These are phyloP conservation scores for Physocladia obscura DNA, from an alignment of 192 early-diverging fungal species.

Conservation along the genomic window DNA sequence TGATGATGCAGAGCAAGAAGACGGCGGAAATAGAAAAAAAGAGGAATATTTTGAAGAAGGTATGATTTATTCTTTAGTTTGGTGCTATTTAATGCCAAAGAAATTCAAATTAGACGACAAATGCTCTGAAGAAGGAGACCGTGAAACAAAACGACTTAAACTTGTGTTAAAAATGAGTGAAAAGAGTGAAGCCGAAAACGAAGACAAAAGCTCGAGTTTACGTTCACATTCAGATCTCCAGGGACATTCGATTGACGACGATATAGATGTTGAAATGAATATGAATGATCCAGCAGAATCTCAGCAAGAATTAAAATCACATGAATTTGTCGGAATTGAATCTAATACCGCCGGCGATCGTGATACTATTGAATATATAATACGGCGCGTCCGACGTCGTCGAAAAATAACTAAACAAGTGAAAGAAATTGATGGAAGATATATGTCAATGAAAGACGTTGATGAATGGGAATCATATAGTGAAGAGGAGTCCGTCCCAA, in stretches of 20 bases:
- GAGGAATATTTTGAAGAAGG: too few relatives aligned
- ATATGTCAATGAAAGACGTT: slow-evolving; percentile 1
- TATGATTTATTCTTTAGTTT: background rate
- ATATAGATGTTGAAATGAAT: background rate
- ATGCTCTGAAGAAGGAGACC: background rate
- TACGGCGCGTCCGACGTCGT: slow-evolving; percentile 17
- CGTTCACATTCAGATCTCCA: too few relatives aligned
- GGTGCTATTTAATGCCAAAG: background rate
- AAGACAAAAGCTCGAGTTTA: too few relatives aligned
- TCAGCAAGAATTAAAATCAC: too few relatives aligned
- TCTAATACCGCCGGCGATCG: too few relatives aligned
- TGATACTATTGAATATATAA: background rate
- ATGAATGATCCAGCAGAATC: background rate
- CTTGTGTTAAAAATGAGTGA: background rate
- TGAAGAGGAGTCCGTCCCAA: slow-evolving; percentile 16
- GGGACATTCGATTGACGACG: too few relatives aligned
- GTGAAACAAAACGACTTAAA: slow-evolving; percentile 4
- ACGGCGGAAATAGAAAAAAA: too few relatives aligned
- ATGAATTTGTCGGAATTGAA: too few relatives aligned
- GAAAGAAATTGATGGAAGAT: background rate
- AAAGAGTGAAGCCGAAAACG: background rate
- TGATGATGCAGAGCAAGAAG: too few relatives aligned
- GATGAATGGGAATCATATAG: slow-evolving; percentile 24
- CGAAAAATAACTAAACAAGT: slow-evolving; percentile 15
- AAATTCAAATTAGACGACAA: background rate